Base-by-base conservation (phyloP, 345 rosid genomes). In the Melaleuca alternifolia region DNA sequence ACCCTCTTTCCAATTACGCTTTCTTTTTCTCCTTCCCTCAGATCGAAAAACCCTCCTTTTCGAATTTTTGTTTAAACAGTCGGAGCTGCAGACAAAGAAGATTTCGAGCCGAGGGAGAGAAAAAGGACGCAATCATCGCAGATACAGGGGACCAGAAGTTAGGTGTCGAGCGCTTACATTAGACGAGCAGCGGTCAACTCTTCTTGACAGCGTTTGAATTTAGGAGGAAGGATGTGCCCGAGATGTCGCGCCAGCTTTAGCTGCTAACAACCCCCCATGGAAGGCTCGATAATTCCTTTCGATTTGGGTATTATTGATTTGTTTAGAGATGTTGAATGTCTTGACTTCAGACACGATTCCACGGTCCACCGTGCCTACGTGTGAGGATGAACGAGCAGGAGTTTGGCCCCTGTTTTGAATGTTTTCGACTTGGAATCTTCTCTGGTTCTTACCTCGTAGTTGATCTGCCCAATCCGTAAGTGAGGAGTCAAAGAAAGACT, bases 61-160 rank as follows among this genome's bases (percentile, higher is more conserved):
- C 6, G 20, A 10, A n/a, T n/a, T 37, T 71, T 10, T 5, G 24
- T 71, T 71, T 71, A 9, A 71, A 71, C 3, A 5, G 48, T 5
- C 7, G 79, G 9, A 37, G 48, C 48, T 2, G 79, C 48, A 37
- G 79, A 4, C 4, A 9, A 54, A 6, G 79, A 7, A 2, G 79
- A 37, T 18, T 18, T 71, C 79, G 79, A 33, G 81, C 48, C 6
- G 48, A 37, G 81, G 21, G 48, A 37, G 16, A 7, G 53, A 30
- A 26, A 52, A 12, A 28, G 85, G 85, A 61, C 56, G 83, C 82
- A 46, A 85, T 62, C 83, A 54, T 23, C 62, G 82, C 53, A 5
- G 3, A 13, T 84, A 2, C 6, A 44, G 85, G 48, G 51, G 76
- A 90, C 87, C 87, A 83, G 81, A 83, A 41, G 87, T 87, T 87